These are phyloP conservation scores for Lactarius deliciosus DNA, from an alignment of 768 basidiomycete genomes.

Conservation along the genomic window DNA sequence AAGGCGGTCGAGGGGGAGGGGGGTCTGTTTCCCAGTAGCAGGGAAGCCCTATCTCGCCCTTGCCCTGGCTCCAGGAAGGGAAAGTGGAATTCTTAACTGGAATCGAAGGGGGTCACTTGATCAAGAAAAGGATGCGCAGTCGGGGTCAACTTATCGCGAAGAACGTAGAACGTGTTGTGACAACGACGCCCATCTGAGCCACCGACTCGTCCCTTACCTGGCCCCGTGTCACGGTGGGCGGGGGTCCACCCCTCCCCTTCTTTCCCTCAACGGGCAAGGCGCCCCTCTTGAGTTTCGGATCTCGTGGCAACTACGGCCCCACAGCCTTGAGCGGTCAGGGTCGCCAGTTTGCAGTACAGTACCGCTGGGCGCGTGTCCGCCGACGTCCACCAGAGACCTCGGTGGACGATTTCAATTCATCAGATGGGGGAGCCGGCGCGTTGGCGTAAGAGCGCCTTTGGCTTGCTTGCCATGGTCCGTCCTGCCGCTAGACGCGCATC, in stretches of 20 bases:
- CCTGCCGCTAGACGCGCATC: neutral
- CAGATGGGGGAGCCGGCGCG: neutral
- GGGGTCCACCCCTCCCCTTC: neutral
- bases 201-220: conserved; percentile 1
- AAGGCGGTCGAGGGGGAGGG: neutral
- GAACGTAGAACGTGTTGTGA: conserved; percentile 19
- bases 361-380: neutral
- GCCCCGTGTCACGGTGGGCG: conserved; percentile 18
- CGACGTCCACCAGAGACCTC: conserved; percentile 1
- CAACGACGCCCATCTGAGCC: conserved; percentile 10
- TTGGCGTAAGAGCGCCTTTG: neutral
- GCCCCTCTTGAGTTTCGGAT: conserved; percentile 5
- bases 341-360: neutral
- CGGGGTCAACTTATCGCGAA: conserved; percentile 5
- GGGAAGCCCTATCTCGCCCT: neutral
- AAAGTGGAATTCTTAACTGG: neutral
- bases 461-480: neutral
- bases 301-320: conserved; percentile 13
- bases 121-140: conserved; percentile 1
- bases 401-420: neutral
- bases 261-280: conserved; percentile 9
- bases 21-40: neutral
- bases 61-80: neutral
- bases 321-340: neutral
- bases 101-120: conserved; percentile 17